These are phyloP conservation scores for Nemania sp. DNA, from an alignment of 2,329 filamentous ascomycete genomes.

Conservation along the genomic window DNA sequence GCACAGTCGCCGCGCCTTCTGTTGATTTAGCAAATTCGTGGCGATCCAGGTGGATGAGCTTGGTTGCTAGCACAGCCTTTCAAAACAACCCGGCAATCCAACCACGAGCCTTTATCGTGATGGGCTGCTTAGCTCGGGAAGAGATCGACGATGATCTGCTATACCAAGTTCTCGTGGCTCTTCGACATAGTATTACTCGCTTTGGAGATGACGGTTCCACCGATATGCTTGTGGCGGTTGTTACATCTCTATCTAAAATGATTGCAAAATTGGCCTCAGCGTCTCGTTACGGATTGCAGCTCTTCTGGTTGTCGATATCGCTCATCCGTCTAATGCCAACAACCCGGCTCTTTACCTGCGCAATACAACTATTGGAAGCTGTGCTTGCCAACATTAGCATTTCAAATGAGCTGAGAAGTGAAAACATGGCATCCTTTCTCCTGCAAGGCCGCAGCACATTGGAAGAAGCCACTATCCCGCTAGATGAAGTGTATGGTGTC, in stretches of 20 bases:
- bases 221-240: slow-evolving; percentile 70
- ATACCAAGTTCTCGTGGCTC: slow-evolving; percentile 70
- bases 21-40: slow-evolving; percentile 68
- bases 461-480: slow-evolving; percentile 62
- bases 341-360: slow-evolving; percentile 64
- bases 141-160: slow-evolving; percentile 73
- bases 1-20: slow-evolving; percentile 64
- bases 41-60: slow-evolving; percentile 73
- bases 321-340: slow-evolving; percentile 64
- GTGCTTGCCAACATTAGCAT: slow-evolving; percentile 66
- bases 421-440: slow-evolving; percentile 61
- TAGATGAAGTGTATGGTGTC: slow-evolving; percentile 68
- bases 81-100: slow-evolving; percentile 74
- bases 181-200: slow-evolving; percentile 66
- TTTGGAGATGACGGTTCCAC: slow-evolving; percentile 66
- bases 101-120: slow-evolving; percentile 69
- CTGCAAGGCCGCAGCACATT: slow-evolving; percentile 63
- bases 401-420: slow-evolving; percentile 60
- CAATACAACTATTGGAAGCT: slow-evolving; percentile 66
- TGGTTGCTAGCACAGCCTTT: slow-evolving; percentile 72
- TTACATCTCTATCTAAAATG: slow-evolving; percentile 70
- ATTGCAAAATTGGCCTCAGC: slow-evolving; percentile 68
- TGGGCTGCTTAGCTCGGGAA: slow-evolving; percentile 71
- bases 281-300: slow-evolving; percentile 68
- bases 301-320: slow-evolving; percentile 72